Evolutionary conservation across 2,329 filamentous ascomycete genomes (phyloP), one percentile per base, ranked within the genome.

Genomic region (Aspergillus eucalypticola): DNA sequence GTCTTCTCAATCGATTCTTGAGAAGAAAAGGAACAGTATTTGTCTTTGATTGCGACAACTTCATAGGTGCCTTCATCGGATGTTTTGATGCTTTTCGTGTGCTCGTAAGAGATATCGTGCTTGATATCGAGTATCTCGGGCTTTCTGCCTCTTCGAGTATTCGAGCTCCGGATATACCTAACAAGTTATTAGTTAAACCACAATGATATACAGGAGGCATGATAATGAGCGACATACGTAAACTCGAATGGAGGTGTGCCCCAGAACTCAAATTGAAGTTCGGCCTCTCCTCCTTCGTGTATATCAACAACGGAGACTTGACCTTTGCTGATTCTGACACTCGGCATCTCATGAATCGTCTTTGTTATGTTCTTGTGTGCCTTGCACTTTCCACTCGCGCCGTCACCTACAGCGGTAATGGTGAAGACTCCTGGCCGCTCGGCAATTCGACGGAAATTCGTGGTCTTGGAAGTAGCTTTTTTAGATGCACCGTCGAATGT

Each of bases 211-310:
- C 5, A 13, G 5, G 32, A 32, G 15, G 35, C 21, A 58, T 52
- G 19, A 10, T 17, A 44, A 48, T 13, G 41, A 25, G 56, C 25
- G 29, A 76, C 81, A 73, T 75, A 83, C 59, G 94, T 97, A 73
- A 98, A 99, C 77, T 98, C 95, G 71, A 99, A 99, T 1, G 95
- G 95, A 63, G 95, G 92, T 5, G 91, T 93, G 59, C 96, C 95
- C 81, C 90, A 93, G 78, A 99, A 99, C 70, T 96, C 91, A 69
- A 99, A 98, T 7, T 92, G 80, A 55, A 99, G 92, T 73, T 97
- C 91, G 0, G 95, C 92, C 73, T 96, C 90, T 63, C 92, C 92
- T 67, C 95, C 95, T 80, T 99, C 94, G 75, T 98, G 96, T 64
- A 99, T 99, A 73, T 98, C 95, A 38, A 96, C 88, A 66, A 90